Percentiles rank a stretch among this genome's conserved stretches.
phyloP scores from a whole-genome alignment of 73 alveolate genomes.

The Paramecium tetraurelia region DNA sequence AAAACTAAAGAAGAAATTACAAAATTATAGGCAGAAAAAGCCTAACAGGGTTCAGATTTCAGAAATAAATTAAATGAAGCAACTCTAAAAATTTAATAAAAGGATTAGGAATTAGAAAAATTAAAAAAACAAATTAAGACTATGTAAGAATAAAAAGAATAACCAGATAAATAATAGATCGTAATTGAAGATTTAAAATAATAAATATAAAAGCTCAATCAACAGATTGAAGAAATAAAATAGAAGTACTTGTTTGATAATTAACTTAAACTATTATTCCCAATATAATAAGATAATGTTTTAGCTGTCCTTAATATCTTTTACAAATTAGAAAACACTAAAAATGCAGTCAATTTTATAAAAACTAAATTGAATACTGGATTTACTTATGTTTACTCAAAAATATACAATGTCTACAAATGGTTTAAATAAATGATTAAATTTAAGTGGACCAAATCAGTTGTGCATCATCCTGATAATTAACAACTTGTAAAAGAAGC shows the following conservation, averaged over 20 bases:
- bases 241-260: neutral
- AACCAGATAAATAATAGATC: neutral
- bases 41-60: neutral
- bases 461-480: slow-evolving; percentile 3
- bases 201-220: neutral
- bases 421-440: neutral
- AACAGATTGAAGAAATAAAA: neutral
- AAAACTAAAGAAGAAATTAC: neutral
- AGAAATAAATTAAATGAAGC: neutral
- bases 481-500: neutral
- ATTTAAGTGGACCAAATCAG: neutral
- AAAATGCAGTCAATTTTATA: neutral
- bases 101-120: neutral
- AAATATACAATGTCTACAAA: neutral
- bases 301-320: neutral
- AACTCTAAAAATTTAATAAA: neutral
- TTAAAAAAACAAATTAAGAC: neutral
- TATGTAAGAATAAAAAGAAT: neutral
- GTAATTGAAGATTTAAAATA: neutral
- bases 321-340: neutral
- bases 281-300: neutral
- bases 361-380: neutral
- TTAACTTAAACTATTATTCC: neutral
- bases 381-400: neutral
- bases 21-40: neutral